Base-by-base conservation (phyloP, 768 basidiomycete species). In the Naganishia vishniacii region DNA sequence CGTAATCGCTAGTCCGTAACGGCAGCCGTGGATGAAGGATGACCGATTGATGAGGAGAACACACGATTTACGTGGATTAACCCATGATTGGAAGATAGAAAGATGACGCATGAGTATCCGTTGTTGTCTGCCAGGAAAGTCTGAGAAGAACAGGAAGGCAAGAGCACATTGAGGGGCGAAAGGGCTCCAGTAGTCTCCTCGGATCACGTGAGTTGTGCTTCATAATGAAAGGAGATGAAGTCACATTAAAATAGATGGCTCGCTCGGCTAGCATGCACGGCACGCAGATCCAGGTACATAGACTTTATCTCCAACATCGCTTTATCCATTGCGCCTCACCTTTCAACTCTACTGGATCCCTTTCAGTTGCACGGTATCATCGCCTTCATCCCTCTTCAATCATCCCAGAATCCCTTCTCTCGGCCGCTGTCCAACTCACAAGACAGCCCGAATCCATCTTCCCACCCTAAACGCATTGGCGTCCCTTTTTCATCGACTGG, bases 401-500 rank as follows among this genome's bases (percentile, higher is more conserved):
- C 20, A 37, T 56, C 26, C 53, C 32, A 11, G 20, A 29, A 18
- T n/a, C 40, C 49, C 32, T 40, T 11, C 2, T 6, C 34, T 56
- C 37, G 53, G 37, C 13, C 32, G 34, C 23, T 23, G 53, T 56
- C 53, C 37, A 37, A 40, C 28, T 56, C 53, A 56, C 53, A 56
- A 37, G 53, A 56, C 34, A 56, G 37, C 53, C 53, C 37, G 53
- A 32, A 18, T 53, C 53, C 37, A 16, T 23, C 53, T 18, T 41
- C 23, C 20, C 15, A n/a, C 53, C 23, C 18, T 37, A 31, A 2
- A 23, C 51, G 18, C 13, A 25, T 40, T 7, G 11, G 42, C 9
- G 5, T 44, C 9, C 7, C 37, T 8, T 7, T 3, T 20, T 26
- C 37, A 56, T 37, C 53, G 37, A 56, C 31, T 26, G 4, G 6